Percentiles rank a stretch among this genome's conserved stretches.
These are phyloP conservation scores for Leccinum subgranulosum DNA, from an alignment of 768 basidiomycete species.

Conservation along the genomic window DNA sequence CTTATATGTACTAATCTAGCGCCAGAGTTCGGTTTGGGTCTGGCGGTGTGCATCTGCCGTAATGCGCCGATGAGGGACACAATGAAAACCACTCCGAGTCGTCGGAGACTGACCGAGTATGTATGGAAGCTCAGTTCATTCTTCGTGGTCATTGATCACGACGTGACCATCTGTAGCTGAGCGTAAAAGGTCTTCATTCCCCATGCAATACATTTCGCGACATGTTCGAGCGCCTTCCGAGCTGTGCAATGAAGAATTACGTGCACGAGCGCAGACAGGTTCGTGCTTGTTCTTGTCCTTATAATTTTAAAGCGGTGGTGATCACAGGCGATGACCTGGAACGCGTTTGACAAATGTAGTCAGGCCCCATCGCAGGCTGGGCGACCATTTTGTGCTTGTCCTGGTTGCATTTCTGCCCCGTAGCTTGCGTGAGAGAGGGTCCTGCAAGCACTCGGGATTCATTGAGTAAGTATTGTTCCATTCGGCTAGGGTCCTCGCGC, in stretches of 20 bases:
- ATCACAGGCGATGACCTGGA: background rate
- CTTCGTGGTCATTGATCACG: background rate
- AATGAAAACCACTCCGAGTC: too few relatives aligned
- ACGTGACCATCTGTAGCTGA: too few relatives aligned
- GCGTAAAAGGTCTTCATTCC: background rate
- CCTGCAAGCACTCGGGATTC: background rate
- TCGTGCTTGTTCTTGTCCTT: background rate
- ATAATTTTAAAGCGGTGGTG: background rate
- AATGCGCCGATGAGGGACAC: background rate
- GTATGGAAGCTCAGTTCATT: background rate
- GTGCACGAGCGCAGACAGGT: too few relatives aligned
- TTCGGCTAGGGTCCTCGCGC: background rate
- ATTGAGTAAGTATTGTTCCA: background rate
- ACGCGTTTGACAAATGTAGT: background rate
- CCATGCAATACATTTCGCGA: background rate
- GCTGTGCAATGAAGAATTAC: too few relatives aligned
- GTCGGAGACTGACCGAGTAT: background rate
- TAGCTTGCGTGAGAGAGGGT: background rate
- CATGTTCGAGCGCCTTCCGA: background rate
- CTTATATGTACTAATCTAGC: background rate
- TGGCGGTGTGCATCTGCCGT: background rate
- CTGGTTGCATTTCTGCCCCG: background rate
- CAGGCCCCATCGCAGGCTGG: background rate
- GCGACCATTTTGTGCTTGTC: background rate
- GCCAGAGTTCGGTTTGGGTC: too few relatives aligned